These are phyloP conservation scores for Viridothelium virens DNA, from an alignment of 495 filamentous ascomycete genomes.

Conservation along the genomic window DNA sequence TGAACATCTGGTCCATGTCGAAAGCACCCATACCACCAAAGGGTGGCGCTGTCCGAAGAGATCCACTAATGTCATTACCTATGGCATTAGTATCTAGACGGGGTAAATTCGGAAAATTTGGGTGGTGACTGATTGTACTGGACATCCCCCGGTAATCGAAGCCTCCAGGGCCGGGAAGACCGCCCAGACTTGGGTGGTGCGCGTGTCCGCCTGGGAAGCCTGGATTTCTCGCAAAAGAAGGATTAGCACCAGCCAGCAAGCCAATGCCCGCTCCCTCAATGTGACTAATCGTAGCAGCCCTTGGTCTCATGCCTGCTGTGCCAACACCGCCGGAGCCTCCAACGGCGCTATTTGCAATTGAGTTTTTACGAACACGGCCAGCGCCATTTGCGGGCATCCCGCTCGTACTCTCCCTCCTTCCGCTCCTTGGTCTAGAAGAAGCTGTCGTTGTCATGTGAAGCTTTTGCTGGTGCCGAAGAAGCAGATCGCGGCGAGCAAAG, in stretches of 20 bases:
- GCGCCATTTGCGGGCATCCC: slow-evolving; percentile 34
- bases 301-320: slow-evolving; percentile 64
- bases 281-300: slow-evolving; percentile 96
- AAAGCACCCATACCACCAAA: slow-evolving; percentile 60
- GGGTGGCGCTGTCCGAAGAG: slow-evolving; percentile 73
- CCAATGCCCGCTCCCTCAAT: slow-evolving; percentile 72
- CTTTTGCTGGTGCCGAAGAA: slow-evolving; percentile 97
- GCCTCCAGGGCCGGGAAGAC: slow-evolving; percentile 54
- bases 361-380: slow-evolving; percentile 84
- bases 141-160: slow-evolving; percentile 67
- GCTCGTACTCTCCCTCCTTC: slow-evolving; percentile 70
- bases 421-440: slow-evolving; percentile 77
- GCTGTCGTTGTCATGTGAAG: slow-evolving; percentile 93
- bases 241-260: slow-evolving; percentile 54
- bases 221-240: slow-evolving; percentile 46
- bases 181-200: slow-evolving; percentile 36
- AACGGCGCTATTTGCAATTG: slow-evolving; percentile 55
- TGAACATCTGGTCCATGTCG: slow-evolving; percentile 69
- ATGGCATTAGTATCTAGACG: slow-evolving; percentile 78
- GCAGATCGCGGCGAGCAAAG: slow-evolving; percentile 87
- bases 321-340: slow-evolving; percentile 40
- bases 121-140: slow-evolving; percentile 54
- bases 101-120: slow-evolving; percentile 57
- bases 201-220: slow-evolving; percentile 24
- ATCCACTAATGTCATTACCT: slow-evolving; percentile 52